Evolutionary conservation across 495 filamentous ascomycete genomes (phyloP), one percentile per base, ranked within the genome.

Genomic region (Penicillium diatomitis): DNA sequence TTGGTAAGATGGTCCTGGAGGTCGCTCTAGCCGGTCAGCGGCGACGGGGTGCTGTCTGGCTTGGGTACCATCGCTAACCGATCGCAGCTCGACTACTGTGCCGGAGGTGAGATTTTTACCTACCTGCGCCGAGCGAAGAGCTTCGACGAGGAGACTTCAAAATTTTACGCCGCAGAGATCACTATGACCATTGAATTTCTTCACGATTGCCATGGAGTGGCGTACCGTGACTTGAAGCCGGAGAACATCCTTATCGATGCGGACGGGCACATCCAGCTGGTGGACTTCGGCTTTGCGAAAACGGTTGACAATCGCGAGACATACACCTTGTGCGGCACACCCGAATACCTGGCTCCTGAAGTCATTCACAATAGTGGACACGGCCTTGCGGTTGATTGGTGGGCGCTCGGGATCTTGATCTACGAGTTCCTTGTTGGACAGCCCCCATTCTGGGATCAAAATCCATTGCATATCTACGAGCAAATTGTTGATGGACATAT

Each of bases 241-340:
- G 92, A 98, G 65, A 98, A 98, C 60, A 85, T 98, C 41, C 74
- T 97, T 20, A 74, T 97, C 27, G 92, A 96, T 65, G 87, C 80
- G 10, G 81, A 95, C 33, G 92, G 92, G 4, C 92, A 98, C 66
- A 80, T 98, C 61, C 95, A 92, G 66, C 75, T 97, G 34, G 91
- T 97, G n/a, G 92, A 98, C 66, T 98, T 98, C 68, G 92, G 92
- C 0, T 97, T 98, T 62, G 92, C 92, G 31, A 97, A 97, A 72
- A 65, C 72, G 56, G 63, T 72, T 5, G 64, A 59, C 37, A 64
- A 73, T 41, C 70, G 63, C 33, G 89, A 96, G 71, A 98, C 91
- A 4, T 97, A 96, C 63, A 98, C 92, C 5, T 78, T 96, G 3
- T 97, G 92, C 59, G 92, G 92, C 27, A 98, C 92, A 0, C 92